These are phyloP conservation scores for Globisporangium lucens DNA, from an alignment of 352 stramenopile genomes.

Conservation along the genomic window DNA sequence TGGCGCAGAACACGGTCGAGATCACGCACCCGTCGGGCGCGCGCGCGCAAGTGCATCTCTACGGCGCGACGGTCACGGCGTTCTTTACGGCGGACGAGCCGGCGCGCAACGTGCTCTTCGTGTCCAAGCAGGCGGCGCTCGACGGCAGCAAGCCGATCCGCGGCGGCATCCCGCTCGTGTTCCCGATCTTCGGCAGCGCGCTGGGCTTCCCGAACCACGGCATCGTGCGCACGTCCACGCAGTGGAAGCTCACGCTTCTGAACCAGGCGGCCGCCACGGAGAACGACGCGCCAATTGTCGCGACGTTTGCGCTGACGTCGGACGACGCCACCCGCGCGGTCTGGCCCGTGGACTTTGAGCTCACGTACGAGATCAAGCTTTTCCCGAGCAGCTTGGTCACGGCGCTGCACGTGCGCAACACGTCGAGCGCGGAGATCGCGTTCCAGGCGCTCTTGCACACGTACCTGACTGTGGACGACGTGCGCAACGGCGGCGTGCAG, in stretches of 20 bases:
- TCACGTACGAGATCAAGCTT: slow-evolving; percentile 89
- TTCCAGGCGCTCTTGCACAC: slow-evolving; percentile 96
- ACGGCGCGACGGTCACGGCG: slow-evolving; percentile 89
- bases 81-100: slow-evolving; percentile 76
- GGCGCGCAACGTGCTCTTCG: slow-evolving; percentile 88
- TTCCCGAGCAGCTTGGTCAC: slow-evolving; percentile 78
- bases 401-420: slow-evolving; percentile 91
- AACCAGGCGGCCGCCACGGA: slow-evolving; percentile 30
- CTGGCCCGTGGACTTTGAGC: slow-evolving; percentile 77
- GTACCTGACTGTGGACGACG: slow-evolving; percentile 88
- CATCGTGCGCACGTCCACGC: slow-evolving; percentile 81
- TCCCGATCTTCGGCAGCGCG: slow-evolving; percentile 93
- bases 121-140: slow-evolving; percentile 86
- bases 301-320: slow-evolving; percentile 57
- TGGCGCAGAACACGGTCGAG: slow-evolving; percentile 25
- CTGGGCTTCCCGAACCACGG: slow-evolving; percentile 92
- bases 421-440: slow-evolving; percentile 65
- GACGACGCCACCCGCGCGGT: slow-evolving; percentile 41
- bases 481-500: slow-evolving; percentile 46
- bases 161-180: slow-evolving; percentile 95
- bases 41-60: slow-evolving; percentile 82
- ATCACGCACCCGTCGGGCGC: slow-evolving; percentile 68
- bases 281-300: slow-evolving; percentile 42
- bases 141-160: slow-evolving; percentile 94
- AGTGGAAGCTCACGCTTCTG: slow-evolving; percentile 62